phyloP scores from a whole-genome alignment of 768 basidiomycete genomes.

The Leucocoprinus leucothites region DNA sequence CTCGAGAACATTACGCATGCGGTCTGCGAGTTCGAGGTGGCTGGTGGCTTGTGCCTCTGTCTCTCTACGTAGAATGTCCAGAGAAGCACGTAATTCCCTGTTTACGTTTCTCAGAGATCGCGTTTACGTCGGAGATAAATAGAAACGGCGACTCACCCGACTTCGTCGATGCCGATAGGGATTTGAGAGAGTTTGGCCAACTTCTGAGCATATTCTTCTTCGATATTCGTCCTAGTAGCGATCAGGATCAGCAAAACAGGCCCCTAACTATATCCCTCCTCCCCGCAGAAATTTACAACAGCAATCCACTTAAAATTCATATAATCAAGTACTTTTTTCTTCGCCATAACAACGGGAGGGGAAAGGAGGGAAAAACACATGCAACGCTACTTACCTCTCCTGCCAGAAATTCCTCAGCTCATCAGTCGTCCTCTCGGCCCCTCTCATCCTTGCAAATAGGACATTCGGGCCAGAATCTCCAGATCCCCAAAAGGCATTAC shows the following conservation, averaged over 20 bases:
- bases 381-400: conserved; percentile 66
- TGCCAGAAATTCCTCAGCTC: conserved; percentile 89
- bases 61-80: conserved; percentile 79
- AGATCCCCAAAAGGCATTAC: conserved; percentile 94
- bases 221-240: conserved; percentile 67
- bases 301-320: not conserved
- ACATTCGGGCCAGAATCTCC: conserved; percentile 87
- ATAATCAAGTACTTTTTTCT: no score
- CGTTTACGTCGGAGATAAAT: not conserved
- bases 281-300: not conserved
- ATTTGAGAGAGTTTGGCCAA: conserved; percentile 76
- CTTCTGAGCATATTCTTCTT: conserved; percentile 91
- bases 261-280: not conserved
- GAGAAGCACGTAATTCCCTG: conserved; percentile 77
- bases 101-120: not conserved
- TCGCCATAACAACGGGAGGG: not conserved
- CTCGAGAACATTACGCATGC: conserved; percentile 74
- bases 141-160: conserved; percentile 62
- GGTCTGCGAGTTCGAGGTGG: conserved; percentile 70
- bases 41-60: conserved; percentile 75
- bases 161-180: conserved; percentile 82
- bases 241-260: conserved; percentile 1
- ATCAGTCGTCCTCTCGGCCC: conserved; percentile 81
- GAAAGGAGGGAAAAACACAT: not conserved
- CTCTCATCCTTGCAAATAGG: conserved; percentile 84